Evolutionary conservation across 2,329 filamentous ascomycete species (phyloP), one percentile per base, ranked within the genome.

Genomic region (Lachnellula occidentalis): DNA sequence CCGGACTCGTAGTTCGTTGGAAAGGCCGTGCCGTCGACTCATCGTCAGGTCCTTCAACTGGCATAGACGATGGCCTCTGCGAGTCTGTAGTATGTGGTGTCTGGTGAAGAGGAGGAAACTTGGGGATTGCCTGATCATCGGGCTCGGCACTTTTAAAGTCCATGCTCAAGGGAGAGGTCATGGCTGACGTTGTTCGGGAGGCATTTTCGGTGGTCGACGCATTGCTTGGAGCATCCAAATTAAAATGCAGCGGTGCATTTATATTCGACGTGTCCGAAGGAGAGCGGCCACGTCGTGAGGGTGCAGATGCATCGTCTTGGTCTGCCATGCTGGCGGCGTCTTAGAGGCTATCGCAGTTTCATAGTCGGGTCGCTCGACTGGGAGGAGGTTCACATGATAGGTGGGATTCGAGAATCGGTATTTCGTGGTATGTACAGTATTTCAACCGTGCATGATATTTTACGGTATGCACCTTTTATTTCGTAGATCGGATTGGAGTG

Each of bases 21-120:
- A 84, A 84, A 3, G 82, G 81, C 55, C 75, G 75, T 22, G 80
- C 75, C 1, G 78, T 77, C 8, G 77, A 76, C 59, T 84, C 81
- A 56, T 83, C 78, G 58, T 82, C 79, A 50, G 78, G 77, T 57
- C 78, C 77, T 34, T 61, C 62, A 15, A 48, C 58, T 12, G 53
- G 56, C 12, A 60, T 53, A n/a, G 53, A 48, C 2, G 60, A 31
- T 31, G 9, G 55, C 17, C 55, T 55, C 49, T 61, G 64, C 12
- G 57, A 55, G 31, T 66, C 60, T 37, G 51, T 41, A 21, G 34
- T 45, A 17, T 41, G 49, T 8, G 61, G 53, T n/a, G 57, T 54
- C 41, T 60, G 60, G 45, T 64, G 62, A 15, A 69, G 58, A 17
- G 60, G 53, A 15, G 66, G 61, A 42, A 68, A 66, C 42, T 66